Evolutionary conservation across 1,139 yeast genomes (phyloP).

Genomic region (Yamadazyma siamensis): DNA sequence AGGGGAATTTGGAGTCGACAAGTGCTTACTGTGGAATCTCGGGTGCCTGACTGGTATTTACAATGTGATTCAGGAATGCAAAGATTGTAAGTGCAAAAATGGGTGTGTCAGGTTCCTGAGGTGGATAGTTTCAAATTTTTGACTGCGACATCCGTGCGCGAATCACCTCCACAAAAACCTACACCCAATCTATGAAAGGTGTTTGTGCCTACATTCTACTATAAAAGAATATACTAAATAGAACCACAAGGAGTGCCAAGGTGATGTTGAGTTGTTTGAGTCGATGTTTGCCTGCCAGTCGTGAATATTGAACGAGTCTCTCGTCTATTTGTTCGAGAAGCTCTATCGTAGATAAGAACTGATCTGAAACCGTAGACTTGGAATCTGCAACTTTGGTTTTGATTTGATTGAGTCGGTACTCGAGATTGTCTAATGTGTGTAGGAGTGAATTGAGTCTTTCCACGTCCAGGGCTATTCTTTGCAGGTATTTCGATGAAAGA

Average conservation of each 20-base stretch:
- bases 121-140: no score
- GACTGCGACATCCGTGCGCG: constrained; percentile 1
- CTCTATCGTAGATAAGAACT: constrained; percentile 29
- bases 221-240: constrained; percentile 10
- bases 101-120: no score
- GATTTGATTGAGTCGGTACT: constrained; percentile 24
- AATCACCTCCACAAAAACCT: not conserved
- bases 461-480: constrained; percentile 27
- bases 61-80: no score
- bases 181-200: no score
- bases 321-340: constrained; percentile 31
- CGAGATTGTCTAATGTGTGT: constrained; percentile 24
- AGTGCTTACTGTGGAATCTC: no score
- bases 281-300: constrained; percentile 21
- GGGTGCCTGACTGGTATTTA: no score
- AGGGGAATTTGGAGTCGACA: no score
- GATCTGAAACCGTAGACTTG: constrained; percentile 24
- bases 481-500: constrained; percentile 20
- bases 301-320: constrained; percentile 26
- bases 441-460: constrained; percentile 26
- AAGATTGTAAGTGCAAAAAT: no score
- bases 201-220: constrained; percentile 1
- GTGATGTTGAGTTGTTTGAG: constrained; percentile 26
- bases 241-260: constrained; percentile 19
- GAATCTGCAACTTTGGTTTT: constrained; percentile 23